Base-by-base conservation (phyloP, 805 yeast species). In the Candida hungchunana region DNA sequence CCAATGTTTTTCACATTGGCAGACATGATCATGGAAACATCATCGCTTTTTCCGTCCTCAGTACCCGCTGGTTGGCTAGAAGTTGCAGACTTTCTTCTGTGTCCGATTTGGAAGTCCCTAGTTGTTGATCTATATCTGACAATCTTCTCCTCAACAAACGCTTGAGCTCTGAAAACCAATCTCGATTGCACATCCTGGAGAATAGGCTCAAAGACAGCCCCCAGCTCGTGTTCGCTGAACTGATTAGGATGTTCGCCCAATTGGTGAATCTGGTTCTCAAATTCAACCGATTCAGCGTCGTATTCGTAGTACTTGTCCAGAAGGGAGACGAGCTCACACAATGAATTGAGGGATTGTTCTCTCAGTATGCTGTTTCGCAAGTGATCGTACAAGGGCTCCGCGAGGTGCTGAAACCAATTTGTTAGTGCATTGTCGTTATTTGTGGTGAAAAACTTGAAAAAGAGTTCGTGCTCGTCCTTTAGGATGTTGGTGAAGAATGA, bases 381-480 rank as follows among this genome's bases (percentile, higher is more conserved):
- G 3, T 68, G 58, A 44, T 84, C 90, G 50, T 88, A 83, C 18
- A 89, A 60, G 0, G 96, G 93, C 24, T 87, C 96, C 21, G 85
- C 66, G 4, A 87, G 48, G 17, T 67, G 69, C 30, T 71, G 73
- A 41, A 83, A 72, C 78, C 85, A 86, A 6, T 62, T 59, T 37
- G 73, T 71, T 31, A 84, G 55, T 16, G 52, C 50, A 19, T 40
- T 31, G 39, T 51, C 71, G 61, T 59, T 26, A 36, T 66, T 61
- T 4, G 44, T 51, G 32, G 56, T 60, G 53, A 85, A 82, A 23
- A 81, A 69, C 26, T 63, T 59, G 26, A 60, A 60, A 55, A 82
- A 88, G 6, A 86, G 56, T 0, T 62, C 64, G 46, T 65, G 66
- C 51, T 88, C 97, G 38, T 71, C 77, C 22, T 67, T 69, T 46